Percentiles rank a stretch among this genome's conserved stretches.
These are phyloP conservation scores for Ascochyta pisi DNA, from an alignment of 2,329 filamentous ascomycete species.

Conservation along the genomic window DNA sequence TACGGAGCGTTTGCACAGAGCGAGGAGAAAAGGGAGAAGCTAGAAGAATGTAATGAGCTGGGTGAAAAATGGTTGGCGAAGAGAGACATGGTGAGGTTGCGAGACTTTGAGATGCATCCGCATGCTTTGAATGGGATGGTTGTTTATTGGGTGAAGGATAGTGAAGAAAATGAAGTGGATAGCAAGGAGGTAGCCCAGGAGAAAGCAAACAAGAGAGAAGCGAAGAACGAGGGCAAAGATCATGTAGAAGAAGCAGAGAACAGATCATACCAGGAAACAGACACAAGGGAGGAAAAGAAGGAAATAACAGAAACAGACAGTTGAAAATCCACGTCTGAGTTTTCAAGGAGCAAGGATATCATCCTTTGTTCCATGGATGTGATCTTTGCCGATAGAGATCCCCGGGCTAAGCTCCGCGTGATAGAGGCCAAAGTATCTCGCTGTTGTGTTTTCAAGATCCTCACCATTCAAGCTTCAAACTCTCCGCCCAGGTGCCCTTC, in stretches of 20 bases:
- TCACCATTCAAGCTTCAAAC: constrained; percentile 45
- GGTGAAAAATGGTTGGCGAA: constrained; percentile 33
- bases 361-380: too few species aligned
- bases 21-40: constrained; percentile 29
- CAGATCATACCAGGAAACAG: neutral
- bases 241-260: neutral
- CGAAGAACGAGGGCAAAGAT: neutral
- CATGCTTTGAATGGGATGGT: constrained; percentile 44
- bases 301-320: neutral
- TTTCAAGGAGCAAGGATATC: too few species aligned
- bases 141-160: constrained; percentile 31
- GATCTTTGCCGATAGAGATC: too few species aligned
- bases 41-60: constrained; percentile 38
- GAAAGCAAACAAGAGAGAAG: neutral
- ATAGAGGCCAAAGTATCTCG: too few species aligned
- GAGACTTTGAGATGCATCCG: constrained; percentile 40
- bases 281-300: neutral
- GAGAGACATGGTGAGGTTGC: constrained; percentile 26
- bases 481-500: constrained; percentile 57
- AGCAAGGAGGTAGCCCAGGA: neutral
- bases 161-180: neutral
- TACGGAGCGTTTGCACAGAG: constrained; percentile 36
- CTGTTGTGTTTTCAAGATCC: neutral
- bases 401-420: too few species aligned
- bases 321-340: neutral